These are phyloP conservation scores for Penicillium sp. DNA, from an alignment of 2,329 filamentous ascomycete species.

Conservation along the genomic window DNA sequence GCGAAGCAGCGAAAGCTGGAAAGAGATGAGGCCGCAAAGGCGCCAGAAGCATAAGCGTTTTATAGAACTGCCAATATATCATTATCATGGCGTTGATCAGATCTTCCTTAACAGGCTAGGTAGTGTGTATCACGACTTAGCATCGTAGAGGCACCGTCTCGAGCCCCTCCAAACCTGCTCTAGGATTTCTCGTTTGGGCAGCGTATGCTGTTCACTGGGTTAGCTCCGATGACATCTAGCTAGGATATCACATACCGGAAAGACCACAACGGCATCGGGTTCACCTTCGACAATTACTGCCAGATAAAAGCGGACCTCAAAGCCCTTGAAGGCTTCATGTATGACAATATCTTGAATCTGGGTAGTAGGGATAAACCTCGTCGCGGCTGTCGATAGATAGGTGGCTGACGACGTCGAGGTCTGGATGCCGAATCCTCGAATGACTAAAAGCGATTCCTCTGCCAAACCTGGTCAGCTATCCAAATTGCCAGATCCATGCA, in stretches of 20 bases:
- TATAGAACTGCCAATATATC: conserved; percentile 7
- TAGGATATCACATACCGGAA: conserved; percentile 60
- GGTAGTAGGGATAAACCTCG: conserved; percentile 84
- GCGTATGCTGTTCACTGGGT: conserved; percentile 52
- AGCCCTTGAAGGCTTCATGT: conserved; percentile 90
- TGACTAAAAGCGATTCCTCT: conserved; percentile 83
- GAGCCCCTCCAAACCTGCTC: conserved; percentile 90
- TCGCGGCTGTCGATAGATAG: conserved; percentile 64
- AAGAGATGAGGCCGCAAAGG: conserved; percentile 22
- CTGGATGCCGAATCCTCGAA: conserved; percentile 88
- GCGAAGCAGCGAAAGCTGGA: conserved; percentile 49
- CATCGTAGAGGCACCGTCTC: conserved; percentile 78
- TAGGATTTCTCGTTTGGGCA: conserved; percentile 73
- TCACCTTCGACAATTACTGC: conserved; percentile 89
- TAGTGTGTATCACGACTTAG: conserved; percentile 47
- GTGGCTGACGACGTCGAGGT: conserved; percentile 71
- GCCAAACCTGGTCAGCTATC: conserved; percentile 39
- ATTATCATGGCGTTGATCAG: neutral
- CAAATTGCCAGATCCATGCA: neutral
- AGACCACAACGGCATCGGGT: conserved; percentile 88
- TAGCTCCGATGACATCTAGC: conserved; percentile 1
- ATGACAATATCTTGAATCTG: conserved; percentile 92
- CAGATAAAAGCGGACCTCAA: conserved; percentile 87
- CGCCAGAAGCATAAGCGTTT: conserved; percentile 10
- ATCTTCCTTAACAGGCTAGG: neutral